Evolutionary conservation across 768 basidiomycete genomes (phyloP), one percentile per base, ranked within the genome.

Genomic region (Phaeotremella skinneri): DNA sequence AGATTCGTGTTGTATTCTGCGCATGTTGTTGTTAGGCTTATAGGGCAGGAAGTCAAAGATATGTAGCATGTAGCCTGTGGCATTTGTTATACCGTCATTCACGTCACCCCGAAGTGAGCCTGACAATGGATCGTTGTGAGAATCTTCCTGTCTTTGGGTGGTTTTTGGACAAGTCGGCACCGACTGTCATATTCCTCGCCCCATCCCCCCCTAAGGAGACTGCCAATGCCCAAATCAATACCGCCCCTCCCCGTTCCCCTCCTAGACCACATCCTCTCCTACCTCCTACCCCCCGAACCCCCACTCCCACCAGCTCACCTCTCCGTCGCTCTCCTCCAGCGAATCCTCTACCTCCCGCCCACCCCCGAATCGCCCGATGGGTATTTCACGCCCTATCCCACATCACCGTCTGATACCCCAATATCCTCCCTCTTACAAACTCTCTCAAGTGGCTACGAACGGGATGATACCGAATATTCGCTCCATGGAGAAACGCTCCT

Each of bases 291-390:
- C 2, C 59, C 67, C 2, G 41, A 50, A 13, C 50, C 54, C 17
- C 70, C 66, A 4, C 56, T 74, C 25, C 73, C 73, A 1, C 54
- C 64, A 4, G 59, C 63, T 41, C 56, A 72, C 1, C 49, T 70
- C 32, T 60, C 65, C 17, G 58, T 56, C 9, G 39, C 69, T 1
- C 66, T 74, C 31, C 61, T 65, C 9, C 66, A 74, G 17, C 64
- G 68, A 6, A 57, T 68, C 25, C 34, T 59, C 7, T 74, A 69
- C 61, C 62, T 74, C n/a, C 69, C 68, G 9, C 73, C 73, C 0
- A 50, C 56, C 3, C 59, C 56, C 5, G 49, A 53, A 31, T 65
- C 72, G 48, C 61, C 64, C 31, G 64, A 72, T 60, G 56, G 61
- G 5, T 63, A 67, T 25, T 56, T 74, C n/a, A 59, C 64, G 0